Evolutionary conservation across 2,329 filamentous ascomycete species (phyloP), one percentile per base, ranked within the genome.

Genomic region (Fusarium sp.): DNA sequence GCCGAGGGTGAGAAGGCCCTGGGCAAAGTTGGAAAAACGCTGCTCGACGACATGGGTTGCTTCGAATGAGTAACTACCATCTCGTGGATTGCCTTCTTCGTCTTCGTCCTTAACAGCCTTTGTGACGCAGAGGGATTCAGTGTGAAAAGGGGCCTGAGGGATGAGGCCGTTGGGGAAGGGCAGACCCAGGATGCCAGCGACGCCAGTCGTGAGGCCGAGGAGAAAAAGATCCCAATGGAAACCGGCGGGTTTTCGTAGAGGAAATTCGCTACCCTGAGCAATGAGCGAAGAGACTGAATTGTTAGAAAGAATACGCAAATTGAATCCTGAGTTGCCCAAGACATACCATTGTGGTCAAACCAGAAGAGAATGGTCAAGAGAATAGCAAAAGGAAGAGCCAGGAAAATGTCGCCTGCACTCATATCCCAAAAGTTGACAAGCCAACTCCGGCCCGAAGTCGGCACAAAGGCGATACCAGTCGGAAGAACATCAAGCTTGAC

Each of bases 141-240:
- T 96, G 81, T 96, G 94, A 81, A 95, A 95, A 1, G 94, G 94
- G 0, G 94, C 94, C 83, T 96, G 94, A 0, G 94, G 94, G 74
- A 96, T 95, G 32, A 96, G 89, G 35, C 94, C 94, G 80, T 96
- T 96, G 61, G 94, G 94, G 75, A 94, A 94, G 1, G 94, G 94
- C 12, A 96, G 87, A 17, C 94, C 94, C 15, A 96, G 86, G 30
- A 96, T 86, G 12, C 94, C 94, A 4, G 93, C 92, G 2, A 95
- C 83, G 59, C 92, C 93, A 0, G 94, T 95, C 1, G 93, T 95
- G 32, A 94, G 84, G 6, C 94, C 94, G 1, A 96, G 90, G 33
- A 96, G 89, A 83, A 95, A 95, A 43, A 96, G 82, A 77, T 96
- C 94, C 94, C 94, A 96, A 83, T 96, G 94, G 79, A 96, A 96